Percentiles rank a stretch among this genome's conserved stretches.
Evolutionary conservation across 495 filamentous ascomycete genomes (phyloP).

Genomic region (Trichoderma reesei): DNA sequence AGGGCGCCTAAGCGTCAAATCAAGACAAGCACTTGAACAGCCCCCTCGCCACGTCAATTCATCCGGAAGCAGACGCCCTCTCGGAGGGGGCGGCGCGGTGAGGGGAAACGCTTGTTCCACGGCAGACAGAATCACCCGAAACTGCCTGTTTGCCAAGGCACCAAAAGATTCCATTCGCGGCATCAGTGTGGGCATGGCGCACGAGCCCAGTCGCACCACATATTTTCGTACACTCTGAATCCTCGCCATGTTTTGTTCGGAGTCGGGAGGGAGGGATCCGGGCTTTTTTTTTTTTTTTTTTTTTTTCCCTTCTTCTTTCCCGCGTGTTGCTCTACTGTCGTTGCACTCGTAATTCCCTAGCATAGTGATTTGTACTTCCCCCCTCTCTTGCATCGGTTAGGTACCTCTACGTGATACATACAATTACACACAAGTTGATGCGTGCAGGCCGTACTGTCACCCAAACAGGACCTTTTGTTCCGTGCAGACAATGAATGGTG

Average conservation of each 20-base stretch:
- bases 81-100: neutral
- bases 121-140: neutral
- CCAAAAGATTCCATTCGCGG: neutral
- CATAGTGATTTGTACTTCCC: neutral
- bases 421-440: neutral
- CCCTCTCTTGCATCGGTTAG: neutral
- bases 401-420: too few relatives aligned
- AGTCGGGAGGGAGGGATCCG: neutral
- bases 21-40: neutral
- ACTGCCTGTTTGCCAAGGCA: neutral
- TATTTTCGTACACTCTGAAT: neutral
- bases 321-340: neutral
- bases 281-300: neutral
- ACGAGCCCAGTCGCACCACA: neutral
- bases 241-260: too few relatives aligned
- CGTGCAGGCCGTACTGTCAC: neutral
- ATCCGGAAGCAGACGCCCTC: neutral
- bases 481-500: neutral
- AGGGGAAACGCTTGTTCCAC: neutral
- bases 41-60: neutral
- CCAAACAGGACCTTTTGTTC: slow-evolving; percentile 3
- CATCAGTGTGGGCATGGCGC: neutral
- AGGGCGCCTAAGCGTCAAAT: slow-evolving; percentile 17
- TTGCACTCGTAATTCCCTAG: neutral
- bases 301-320: neutral